Evolutionary conservation across 257 asterid species (phyloP).

Genomic region (Lycium barbarum): DNA sequence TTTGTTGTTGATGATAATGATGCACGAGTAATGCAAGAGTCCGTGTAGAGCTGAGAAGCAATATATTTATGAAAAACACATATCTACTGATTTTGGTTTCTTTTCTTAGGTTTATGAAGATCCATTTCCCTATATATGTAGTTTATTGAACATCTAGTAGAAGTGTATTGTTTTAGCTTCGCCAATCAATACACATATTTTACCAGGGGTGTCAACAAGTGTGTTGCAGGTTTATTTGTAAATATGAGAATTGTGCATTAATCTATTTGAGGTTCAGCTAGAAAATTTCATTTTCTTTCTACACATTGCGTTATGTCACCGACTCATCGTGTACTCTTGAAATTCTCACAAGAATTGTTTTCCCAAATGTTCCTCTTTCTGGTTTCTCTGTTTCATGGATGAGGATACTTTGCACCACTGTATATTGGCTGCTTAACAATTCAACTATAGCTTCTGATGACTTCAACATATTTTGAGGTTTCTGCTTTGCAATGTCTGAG

Average conservation of each 20-base stretch:
- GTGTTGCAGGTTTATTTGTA: neutral
- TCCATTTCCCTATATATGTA: neutral
- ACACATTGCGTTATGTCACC: neutral
- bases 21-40: neutral
- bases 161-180: neutral
- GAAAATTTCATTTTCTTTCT: neutral
- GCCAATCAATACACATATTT: slow-evolving; percentile 5
- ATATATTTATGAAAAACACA: slow-evolving; percentile 12
- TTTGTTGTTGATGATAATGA: neutral
- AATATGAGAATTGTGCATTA: neutral
- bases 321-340: neutral
- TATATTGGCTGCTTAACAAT: neutral
- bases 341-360: neutral
- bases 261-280: neutral
- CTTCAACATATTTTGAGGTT: neutral
- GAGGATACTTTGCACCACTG: neutral
- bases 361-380: neutral
- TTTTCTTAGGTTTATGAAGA: neutral
- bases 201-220: neutral
- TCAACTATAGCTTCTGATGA: neutral
- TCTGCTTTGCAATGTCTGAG: neutral
- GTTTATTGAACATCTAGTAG: slow-evolving; percentile 4
- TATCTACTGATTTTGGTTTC: neutral
- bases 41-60: slow-evolving; percentile 11
- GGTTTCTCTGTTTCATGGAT: neutral